Conservation (phyloP, 352 stramenopile species). For the Halophytophthora batemanensis region DNA sequence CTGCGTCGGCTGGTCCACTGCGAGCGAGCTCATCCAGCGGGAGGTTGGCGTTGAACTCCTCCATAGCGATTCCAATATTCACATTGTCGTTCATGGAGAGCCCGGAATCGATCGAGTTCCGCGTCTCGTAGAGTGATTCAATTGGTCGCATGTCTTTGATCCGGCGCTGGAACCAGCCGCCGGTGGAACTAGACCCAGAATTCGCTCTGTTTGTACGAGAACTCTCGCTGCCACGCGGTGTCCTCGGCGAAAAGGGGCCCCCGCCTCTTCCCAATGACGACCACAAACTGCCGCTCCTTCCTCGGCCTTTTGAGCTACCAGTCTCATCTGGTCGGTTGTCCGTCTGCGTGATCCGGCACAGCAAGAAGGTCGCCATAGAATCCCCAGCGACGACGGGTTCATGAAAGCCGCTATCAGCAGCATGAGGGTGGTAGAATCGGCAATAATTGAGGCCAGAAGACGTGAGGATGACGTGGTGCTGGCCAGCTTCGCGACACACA, state of each 20-base stretch:
- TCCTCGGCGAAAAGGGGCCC: slow-evolving; percentile 15
- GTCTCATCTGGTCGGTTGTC: slow-evolving; percentile 12
- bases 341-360: slow-evolving; percentile 47
- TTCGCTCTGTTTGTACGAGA: slow-evolving; percentile 6
- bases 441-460: slow-evolving; percentile 42
- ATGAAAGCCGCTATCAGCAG: slow-evolving; percentile 21
- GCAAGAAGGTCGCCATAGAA: slow-evolving; percentile 55
- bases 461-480: slow-evolving; percentile 47
- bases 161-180: slow-evolving; percentile 36
- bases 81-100: slow-evolving; percentile 52
- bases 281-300: slow-evolving; percentile 22
- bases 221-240: slow-evolving; percentile 14
- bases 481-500: slow-evolving; percentile 51
- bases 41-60: slow-evolving; percentile 58
- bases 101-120: slow-evolving; percentile 45
- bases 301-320: slow-evolving; percentile 3
- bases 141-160: slow-evolving; percentile 27
- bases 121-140: slow-evolving; percentile 28
- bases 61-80: slow-evolving; percentile 39
- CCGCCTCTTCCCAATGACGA: slow-evolving; percentile 17
- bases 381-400: slow-evolving; percentile 17
- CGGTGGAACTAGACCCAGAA: slow-evolving; percentile 6
- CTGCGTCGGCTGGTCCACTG: slow-evolving; percentile 25
- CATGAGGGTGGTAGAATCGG: slow-evolving; percentile 60
- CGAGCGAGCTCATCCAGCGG: slow-evolving; percentile 31